Percentiles rank a stretch among this genome's conserved stretches.
Conservation (phyloP, 768 basidiomycete genomes). For the Calvatia gigantea region DNA sequence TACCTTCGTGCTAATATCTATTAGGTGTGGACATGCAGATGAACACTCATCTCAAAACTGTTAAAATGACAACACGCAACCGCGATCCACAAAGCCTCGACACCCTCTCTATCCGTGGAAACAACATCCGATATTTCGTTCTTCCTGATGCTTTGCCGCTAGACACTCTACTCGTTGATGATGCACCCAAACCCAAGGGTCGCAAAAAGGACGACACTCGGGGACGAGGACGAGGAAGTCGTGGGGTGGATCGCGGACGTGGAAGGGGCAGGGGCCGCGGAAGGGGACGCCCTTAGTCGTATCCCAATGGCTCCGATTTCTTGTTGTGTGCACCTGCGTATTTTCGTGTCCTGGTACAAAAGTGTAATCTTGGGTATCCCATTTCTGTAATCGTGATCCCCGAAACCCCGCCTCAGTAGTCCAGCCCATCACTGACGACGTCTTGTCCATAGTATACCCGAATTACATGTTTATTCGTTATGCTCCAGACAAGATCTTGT, state of each 20-base stretch:
- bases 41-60: conserved; percentile 98
- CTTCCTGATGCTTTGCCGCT: conserved; percentile 97
- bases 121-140: conserved; percentile 95
- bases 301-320: conserved; percentile 11
- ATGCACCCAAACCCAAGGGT: conserved; percentile 93
- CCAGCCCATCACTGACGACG: not conserved
- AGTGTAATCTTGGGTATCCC: conserved; percentile 2
- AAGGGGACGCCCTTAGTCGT: conserved; percentile 24
- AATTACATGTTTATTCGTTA: not conserved
- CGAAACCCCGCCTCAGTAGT: not conserved
- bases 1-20: not conserved
- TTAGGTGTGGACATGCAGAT: conserved; percentile 98
- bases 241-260: conserved; percentile 49
- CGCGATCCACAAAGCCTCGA: conserved; percentile 87
- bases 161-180: conserved; percentile 95
- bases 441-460: not conserved
- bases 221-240: conserved; percentile 57
- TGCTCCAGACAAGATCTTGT: not conserved
- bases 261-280: conserved; percentile 40
- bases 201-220: conserved; percentile 84
- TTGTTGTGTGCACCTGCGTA: not conserved
- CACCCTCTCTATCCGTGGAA: conserved; percentile 90
- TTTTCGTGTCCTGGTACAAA: not conserved
- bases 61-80: conserved; percentile 93
- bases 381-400: not conserved